Base-by-base conservation (phyloP, 2,329 filamentous ascomycete genomes). In the Stylonectria norvegica region DNA sequence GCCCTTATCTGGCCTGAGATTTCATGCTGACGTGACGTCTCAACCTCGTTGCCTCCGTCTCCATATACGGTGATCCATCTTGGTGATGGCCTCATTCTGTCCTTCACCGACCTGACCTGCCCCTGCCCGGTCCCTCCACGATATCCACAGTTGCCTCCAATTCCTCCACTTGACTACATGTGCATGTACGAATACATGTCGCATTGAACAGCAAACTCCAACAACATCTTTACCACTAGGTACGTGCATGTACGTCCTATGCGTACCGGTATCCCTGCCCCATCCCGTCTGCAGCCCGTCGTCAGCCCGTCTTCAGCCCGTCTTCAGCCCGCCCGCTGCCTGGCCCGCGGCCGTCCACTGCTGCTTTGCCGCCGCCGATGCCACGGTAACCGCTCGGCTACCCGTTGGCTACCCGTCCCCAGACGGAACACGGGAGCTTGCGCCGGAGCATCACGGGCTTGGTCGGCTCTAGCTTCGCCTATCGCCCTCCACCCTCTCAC, bases 371-470 rank as follows among this genome's bases (percentile, higher is more conserved):
- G 20, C 20, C 20, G 33, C 33, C 33, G 15, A 22, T 45, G 14
- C 38, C 36, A 43, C 47, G 49, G 47, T 55, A 42, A 52, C 51
- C 48, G 51, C 51, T 57, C 52, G 52, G 54, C 43, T 55, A 55
- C 53, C 19, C 23, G 19, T 22, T 37, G 48, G 35, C 47, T 35
- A 41, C 43, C 50, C 44, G 47, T 50, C 47, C 34, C 38, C 44
- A 47, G 47, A 32, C 30, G 30, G 30, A 52, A 54, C 53, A 32
- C 30, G 30, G 30, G 50, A 54, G 52, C 54, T 54, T 50, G 45
- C 45, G 43, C 52, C 54, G 54, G 54, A 55, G 54, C 42, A 57
- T 57, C 54, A 57, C 49, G 49, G 53, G 47, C 36, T 55, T 55
- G 49, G 38, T 48, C 51, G 53, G 52, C 52, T 55, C 42, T 45